These are phyloP conservation scores for Lentinula lateritia DNA, from an alignment of 768 basidiomycete species.

Conservation along the genomic window DNA sequence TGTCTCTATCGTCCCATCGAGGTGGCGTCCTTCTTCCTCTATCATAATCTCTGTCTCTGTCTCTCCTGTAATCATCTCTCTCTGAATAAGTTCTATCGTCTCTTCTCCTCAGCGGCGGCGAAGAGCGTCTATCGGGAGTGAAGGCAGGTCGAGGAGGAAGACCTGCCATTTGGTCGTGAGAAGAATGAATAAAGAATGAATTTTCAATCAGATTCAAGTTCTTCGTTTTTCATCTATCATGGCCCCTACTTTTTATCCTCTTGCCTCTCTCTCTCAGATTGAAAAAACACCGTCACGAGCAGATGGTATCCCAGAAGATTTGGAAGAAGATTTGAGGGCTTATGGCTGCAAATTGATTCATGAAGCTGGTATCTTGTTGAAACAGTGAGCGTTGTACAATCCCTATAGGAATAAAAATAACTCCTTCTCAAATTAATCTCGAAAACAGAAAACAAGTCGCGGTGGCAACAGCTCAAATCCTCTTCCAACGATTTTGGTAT, in stretches of 20 bases:
- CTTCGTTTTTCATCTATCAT: slow-evolving; percentile 19
- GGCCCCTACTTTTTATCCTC: slow-evolving; percentile 61
- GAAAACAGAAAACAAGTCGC: slow-evolving; percentile 85
- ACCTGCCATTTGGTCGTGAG: background rate
- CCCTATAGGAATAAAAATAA: background rate
- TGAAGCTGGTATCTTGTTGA: slow-evolving; percentile 86
- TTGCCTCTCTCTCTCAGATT: slow-evolving; percentile 79
- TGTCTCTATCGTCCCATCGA: background rate
- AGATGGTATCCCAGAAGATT: slow-evolving; percentile 74
- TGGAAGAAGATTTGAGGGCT: slow-evolving; percentile 86
- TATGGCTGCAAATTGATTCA: slow-evolving; percentile 95
- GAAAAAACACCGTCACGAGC: slow-evolving; percentile 72
- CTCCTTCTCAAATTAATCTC: slow-evolving; percentile 3
- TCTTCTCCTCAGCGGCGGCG: background rate
- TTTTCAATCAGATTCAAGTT: background rate
- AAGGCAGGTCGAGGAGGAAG: slow-evolving; percentile 4
- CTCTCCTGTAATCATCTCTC: slow-evolving; percentile 3
- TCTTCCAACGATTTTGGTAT: slow-evolving; percentile 97
- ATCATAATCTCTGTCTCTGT: background rate
- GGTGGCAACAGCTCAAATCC: slow-evolving; percentile 91
- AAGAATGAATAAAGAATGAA: background rate
- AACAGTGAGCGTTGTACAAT: slow-evolving; percentile 55
- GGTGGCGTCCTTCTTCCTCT: background rate
- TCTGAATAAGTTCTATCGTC: background rate
- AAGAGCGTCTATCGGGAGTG: background rate